A percentile compares a stretch with the other conserved stretches of the same genome.
phyloP scores from a whole-genome alignment of 179 eudicot genomes.

The Drosera spatulata region DNA sequence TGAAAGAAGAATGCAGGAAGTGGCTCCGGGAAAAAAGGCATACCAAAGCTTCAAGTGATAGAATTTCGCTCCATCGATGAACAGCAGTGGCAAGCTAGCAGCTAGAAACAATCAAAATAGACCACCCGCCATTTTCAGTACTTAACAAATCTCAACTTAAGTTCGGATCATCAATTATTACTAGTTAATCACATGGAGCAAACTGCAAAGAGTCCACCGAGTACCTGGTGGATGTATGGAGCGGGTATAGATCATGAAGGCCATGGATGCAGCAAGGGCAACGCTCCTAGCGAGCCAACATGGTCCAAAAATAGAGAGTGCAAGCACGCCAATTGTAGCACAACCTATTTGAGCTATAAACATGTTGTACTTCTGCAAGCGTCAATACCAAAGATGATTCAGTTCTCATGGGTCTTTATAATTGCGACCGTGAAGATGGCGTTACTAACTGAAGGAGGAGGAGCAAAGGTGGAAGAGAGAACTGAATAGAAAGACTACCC shows the following conservation, averaged over 20 bases:
- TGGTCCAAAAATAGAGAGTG: not conserved
- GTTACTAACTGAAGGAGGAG: too few relatives aligned
- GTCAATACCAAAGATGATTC: too few relatives aligned
- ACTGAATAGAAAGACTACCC: conserved; percentile 32
- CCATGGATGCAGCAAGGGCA: too few relatives aligned
- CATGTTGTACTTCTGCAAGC: too few relatives aligned
- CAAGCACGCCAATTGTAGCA: too few relatives aligned
- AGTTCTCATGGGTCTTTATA: too few relatives aligned
- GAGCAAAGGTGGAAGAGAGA: too few relatives aligned
- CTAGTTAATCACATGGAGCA: not conserved
- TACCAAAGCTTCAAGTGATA: conserved; percentile 81
- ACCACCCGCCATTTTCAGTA: not conserved
- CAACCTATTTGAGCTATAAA: too few relatives aligned
- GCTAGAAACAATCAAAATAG: conserved; percentile 25
- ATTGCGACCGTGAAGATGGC: too few relatives aligned
- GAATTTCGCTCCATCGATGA: conserved; percentile 78
- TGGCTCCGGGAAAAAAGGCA: conserved; percentile 85
- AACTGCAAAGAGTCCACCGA: not conserved
- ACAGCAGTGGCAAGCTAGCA: conserved; percentile 86
- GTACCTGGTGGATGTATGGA: conserved; percentile 84
- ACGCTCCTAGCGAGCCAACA: too few relatives aligned
- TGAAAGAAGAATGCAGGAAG: conserved; percentile 72
- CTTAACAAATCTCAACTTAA: not conserved
- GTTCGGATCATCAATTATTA: not conserved
- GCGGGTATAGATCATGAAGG: conserved; percentile 20